Evolutionary conservation across 345 rosid species (phyloP).

Genomic region (Syzygium grande): DNA sequence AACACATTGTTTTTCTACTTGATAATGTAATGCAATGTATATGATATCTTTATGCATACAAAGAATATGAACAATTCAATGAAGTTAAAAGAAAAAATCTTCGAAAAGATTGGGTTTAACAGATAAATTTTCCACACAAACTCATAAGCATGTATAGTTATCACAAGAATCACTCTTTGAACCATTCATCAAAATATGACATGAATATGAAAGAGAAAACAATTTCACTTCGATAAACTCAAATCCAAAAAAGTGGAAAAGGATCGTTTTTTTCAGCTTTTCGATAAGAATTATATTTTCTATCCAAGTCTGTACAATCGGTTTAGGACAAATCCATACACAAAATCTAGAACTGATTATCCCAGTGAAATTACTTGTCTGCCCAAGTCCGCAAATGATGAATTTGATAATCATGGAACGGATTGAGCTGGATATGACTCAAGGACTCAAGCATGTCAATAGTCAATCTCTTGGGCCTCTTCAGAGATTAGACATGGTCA

Average conservation of each 20-base stretch:
- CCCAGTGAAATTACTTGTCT: not conserved
- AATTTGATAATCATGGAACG: not conserved
- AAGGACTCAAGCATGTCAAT: not conserved
- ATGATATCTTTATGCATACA: not conserved
- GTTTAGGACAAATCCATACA: not conserved
- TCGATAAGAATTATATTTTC: not conserved
- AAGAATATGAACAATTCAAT: not conserved
- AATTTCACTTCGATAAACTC: not conserved
- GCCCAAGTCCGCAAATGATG: not conserved
- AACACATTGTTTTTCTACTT: not conserved
- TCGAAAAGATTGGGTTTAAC: not conserved
- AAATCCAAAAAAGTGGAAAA: not conserved
- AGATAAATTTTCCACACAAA: not conserved
- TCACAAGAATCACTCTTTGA: not conserved
- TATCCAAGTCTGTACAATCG: not conserved
- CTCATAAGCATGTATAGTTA: not conserved
- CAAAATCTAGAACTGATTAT: not conserved
- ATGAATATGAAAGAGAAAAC: not conserved
- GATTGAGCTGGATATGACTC: not conserved
- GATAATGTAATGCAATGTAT: not conserved
- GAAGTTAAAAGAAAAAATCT: not conserved
- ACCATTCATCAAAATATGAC: not conserved
- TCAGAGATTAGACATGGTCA: not conserved
- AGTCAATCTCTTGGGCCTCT: not conserved
- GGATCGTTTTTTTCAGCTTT: not conserved